A percentile compares a stretch with the other conserved stretches of the same genome.
phyloP scores from a whole-genome alignment of 2,329 filamentous ascomycete genomes.

The Phialophora expanda region DNA sequence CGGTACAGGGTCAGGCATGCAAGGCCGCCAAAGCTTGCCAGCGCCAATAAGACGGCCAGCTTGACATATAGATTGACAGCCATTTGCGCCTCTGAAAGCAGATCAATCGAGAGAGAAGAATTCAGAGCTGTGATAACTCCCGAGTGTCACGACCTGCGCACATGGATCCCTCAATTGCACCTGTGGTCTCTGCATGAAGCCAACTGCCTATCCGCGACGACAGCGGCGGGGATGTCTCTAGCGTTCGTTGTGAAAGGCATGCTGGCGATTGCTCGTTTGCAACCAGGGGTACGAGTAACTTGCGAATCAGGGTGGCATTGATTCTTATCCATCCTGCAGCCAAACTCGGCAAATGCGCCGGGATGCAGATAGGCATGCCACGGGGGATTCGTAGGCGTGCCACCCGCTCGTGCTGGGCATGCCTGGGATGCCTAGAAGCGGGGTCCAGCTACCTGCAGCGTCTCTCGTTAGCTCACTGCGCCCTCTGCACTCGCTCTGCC shows the following conservation, averaged over 20 bases:
- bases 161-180: background rate
- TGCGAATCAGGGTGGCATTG: background rate
- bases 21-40: slow-evolving; percentile 24
- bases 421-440: background rate
- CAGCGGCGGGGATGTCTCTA: background rate
- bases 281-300: background rate
- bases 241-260: background rate
- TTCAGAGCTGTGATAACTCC: background rate
- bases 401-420: background rate
- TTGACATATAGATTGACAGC: slow-evolving; percentile 19
- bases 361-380: no score
- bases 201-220: slow-evolving; percentile 15
- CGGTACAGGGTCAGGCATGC: slow-evolving; percentile 39
- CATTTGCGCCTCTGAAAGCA: slow-evolving; percentile 13
- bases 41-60: slow-evolving; percentile 15
- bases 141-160: background rate
- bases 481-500: no score
- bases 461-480: no score
- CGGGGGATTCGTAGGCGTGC: background rate
- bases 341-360: background rate
- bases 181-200: slow-evolving; percentile 4
- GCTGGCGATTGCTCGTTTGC: background rate
- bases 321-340: background rate
- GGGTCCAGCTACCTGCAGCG: background rate
- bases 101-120: background rate